Evolutionary conservation across 768 basidiomycete genomes (phyloP), one percentile per base, ranked within the genome.

Genomic region (Cubamyces lactineus): DNA sequence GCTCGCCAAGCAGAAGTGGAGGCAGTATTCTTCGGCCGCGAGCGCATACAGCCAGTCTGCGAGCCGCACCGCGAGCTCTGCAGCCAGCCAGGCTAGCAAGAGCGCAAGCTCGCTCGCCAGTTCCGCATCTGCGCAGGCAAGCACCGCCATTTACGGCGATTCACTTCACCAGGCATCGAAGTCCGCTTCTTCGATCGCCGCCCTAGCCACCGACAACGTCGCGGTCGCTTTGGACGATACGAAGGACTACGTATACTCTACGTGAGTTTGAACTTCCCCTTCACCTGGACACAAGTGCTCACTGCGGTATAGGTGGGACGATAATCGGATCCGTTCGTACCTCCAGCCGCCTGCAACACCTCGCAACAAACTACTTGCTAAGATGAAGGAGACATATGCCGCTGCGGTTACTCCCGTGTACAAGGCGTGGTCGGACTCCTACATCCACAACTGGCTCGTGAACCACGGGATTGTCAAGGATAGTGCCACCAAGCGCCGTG

Each of bases 181-280:
- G 65, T 69, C 64, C 11, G 63, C 64, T 13, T 68, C 72, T 23
- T 75, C 73, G 16, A 63, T 80, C 1, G 78, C 76, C 15, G 77
- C 84, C 0, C 82, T 85, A 61, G 84, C 86, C 2, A 84, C 86
- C 0, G 75, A 80, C 16, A 79, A 82, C 2, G 83, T 78, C 11
- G 74, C 72, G 8, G 76, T 78, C 23, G 76, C 76, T 26, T 72
- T 93, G 21, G 89, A 95, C 63, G 84, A 90, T 61, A 73, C 86
- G 30, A 92, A 87, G 72, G 95, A 98, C 72, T 96, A 94, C 67
- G 76, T 95, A 17, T 96, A 91, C 73, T 93, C 91, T 0, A 84
- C 89, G 0, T 97, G 40, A 60, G 70, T 62, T 2, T 4, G 23
- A 15, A 19, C 17, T 30, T 15, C 12, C 12, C 1, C 11, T 34